Base-by-base conservation (phyloP, 768 basidiomycete genomes). In the Rhizopogon sp. region DNA sequence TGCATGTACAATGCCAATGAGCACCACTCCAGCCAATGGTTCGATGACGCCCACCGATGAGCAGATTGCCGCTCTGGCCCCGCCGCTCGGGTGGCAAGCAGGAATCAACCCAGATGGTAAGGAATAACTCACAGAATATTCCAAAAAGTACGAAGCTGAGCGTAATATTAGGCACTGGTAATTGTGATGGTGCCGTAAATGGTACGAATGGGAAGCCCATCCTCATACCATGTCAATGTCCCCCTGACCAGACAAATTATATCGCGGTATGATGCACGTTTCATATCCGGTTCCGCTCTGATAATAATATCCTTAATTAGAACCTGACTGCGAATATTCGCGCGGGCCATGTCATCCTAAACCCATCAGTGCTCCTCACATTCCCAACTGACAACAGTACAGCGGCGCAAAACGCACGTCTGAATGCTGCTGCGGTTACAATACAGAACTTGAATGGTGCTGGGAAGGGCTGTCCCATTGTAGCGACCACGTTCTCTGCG, bases 361-460 rank as follows among this genome's bases (percentile, higher is more conserved):
- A 78, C 57, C 72, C 77, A 8, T 56, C 62, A 2, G 70, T 79
- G 17, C 55, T 58, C 28, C 47, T 77, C 10, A 64, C 68, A 49
- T 81, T 80, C 70, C 80, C 79, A 11, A 70, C 66, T 0, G 79
- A 79, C 53, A 64, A 66, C 56, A 73, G 70, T 40, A 67, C 60
- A 29, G 67, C 62, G 1, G 73, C 74, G 20, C 74, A 78, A 62
- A 64, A 59, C 43, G 72, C 73, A 2, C 82, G 87, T 33, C 74
- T 90, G 53, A 70, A 80, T 50, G 77, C 85, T 25, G 77, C 81
- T 13, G 63, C 83, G 7, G 76, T 87, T 39, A 85, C 88, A 2
- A 70, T 89, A 39, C 89, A 90, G 70, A 90, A 90, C 64, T 66
- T 90, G 51, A 73, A 76, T 42, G 89, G 86, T 1, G 73, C 81